These are phyloP conservation scores for Aschersonia sp. DNA, from an alignment of 2,329 filamentous ascomycete genomes.

Conservation along the genomic window DNA sequence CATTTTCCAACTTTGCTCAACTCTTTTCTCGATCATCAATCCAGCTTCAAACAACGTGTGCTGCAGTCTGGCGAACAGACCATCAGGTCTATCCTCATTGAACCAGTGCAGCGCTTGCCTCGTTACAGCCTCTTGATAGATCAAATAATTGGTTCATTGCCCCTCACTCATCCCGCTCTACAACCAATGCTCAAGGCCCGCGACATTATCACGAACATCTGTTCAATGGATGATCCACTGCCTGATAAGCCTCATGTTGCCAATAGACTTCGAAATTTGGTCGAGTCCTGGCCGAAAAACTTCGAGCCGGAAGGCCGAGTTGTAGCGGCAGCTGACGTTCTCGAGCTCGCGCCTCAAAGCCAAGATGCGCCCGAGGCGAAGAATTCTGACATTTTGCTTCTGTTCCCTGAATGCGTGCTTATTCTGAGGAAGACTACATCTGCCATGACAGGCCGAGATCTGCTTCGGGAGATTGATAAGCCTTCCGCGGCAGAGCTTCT, in stretches of 20 bases:
- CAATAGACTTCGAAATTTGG: slow-evolving; percentile 59
- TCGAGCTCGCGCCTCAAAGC: slow-evolving; percentile 65
- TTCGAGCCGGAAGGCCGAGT: slow-evolving; percentile 65
- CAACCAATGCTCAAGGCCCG: slow-evolving; percentile 73
- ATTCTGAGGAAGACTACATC: slow-evolving; percentile 57
- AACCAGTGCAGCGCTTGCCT: slow-evolving; percentile 87
- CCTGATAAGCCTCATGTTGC: slow-evolving; percentile 60
- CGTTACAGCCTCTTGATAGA: slow-evolving; percentile 95
- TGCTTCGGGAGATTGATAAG: slow-evolving; percentile 77
- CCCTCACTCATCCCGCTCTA: slow-evolving; percentile 73
- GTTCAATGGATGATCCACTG: slow-evolving; percentile 66
- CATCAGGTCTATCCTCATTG: slow-evolving; percentile 82
- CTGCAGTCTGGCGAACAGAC: slow-evolving; percentile 79
- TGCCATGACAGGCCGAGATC: slow-evolving; percentile 55
- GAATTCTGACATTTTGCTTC: slow-evolving; percentile 56
- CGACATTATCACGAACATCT: slow-evolving; percentile 92
- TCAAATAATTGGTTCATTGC: slow-evolving; percentile 77
- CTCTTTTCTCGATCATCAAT: slow-evolving; percentile 63
- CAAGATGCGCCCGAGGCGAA: slow-evolving; percentile 27
- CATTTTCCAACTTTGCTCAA: slow-evolving; percentile 73
- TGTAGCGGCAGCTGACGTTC: slow-evolving; percentile 66
- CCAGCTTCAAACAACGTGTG: slow-evolving; percentile 69
- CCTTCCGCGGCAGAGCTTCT: slow-evolving; percentile 51
- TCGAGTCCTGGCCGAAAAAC: slow-evolving; percentile 62
- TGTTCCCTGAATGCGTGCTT: slow-evolving; percentile 74